These are phyloP conservation scores for Triticum dicoccoides DNA, from an alignment of 176 grass and related monocot genomes.

Conservation along the genomic window DNA sequence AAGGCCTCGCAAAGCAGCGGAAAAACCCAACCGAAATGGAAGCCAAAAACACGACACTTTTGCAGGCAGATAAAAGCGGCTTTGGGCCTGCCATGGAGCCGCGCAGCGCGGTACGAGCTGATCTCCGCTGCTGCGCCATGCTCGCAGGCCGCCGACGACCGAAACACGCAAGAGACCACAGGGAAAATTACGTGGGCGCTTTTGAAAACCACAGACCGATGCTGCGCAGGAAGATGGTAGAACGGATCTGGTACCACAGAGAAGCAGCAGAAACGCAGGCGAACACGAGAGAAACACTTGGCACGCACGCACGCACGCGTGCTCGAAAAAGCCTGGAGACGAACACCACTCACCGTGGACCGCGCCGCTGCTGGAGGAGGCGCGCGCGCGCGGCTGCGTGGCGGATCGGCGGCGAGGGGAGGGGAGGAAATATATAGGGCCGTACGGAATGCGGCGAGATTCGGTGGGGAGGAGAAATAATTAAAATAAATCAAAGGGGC, in stretches of 20 bases:
- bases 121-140: slow-evolving; percentile 1
- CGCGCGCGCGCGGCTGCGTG: background rate
- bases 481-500: background rate
- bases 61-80: background rate
- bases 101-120: background rate
- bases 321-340: background rate
- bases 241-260: background rate
- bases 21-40: background rate
- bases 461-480: background rate
- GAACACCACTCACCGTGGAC: background rate
- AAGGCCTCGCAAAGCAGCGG: background rate
- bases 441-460: background rate
- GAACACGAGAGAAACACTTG: background rate
- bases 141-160: background rate
- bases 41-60: slow-evolving; percentile 9
- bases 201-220: background rate
- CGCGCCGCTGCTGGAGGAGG: background rate
- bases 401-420: background rate
- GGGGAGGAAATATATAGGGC: background rate
- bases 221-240: background rate
- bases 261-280: background rate
- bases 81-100: background rate
- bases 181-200: background rate
- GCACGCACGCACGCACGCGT: background rate
- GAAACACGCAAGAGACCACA: background rate